Conservation (phyloP, 805 yeast species). For the Naumovozyma dairenensis region DNA sequence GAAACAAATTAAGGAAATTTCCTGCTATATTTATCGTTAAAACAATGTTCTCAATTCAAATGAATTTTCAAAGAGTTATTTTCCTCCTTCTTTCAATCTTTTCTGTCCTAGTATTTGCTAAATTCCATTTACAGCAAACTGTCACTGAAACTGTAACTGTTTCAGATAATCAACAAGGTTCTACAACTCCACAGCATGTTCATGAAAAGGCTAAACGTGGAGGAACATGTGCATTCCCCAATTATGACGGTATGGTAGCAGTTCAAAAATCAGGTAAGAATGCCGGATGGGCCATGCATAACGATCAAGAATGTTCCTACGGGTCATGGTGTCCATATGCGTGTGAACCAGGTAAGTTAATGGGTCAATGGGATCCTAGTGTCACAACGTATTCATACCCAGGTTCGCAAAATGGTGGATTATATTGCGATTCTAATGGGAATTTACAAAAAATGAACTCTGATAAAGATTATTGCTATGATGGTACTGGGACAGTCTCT, state of each 20-base stretch:
- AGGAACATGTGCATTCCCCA: conserved; percentile 59
- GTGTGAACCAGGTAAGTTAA: conserved; percentile 77
- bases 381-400: conserved; percentile 72
- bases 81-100: too few relatives aligned
- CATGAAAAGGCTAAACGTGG: conserved; percentile 13
- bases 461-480: conserved; percentile 53
- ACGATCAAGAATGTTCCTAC: conserved; percentile 59
- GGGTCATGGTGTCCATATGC: conserved; percentile 90
- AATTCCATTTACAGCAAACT: too few relatives aligned
- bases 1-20: too few relatives aligned
- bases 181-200: too few relatives aligned
- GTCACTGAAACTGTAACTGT: not conserved
- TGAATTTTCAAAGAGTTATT: too few relatives aligned
- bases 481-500: conserved; percentile 67
- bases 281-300: conserved; percentile 83
- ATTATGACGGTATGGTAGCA: conserved; percentile 55
- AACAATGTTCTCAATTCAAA: too few relatives aligned
- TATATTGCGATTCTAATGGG: conserved; percentile 67
- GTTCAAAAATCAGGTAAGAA: conserved; percentile 49
- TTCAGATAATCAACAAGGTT: not conserved
- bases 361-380: conserved; percentile 80
- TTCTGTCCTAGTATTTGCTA: too few relatives aligned
- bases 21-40: too few relatives aligned
- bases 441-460: conserved; percentile 51
- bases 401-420: conserved; percentile 72